phyloP scores from a whole-genome alignment of 2,329 filamentous ascomycete species.

The Fusarium sp. region DNA sequence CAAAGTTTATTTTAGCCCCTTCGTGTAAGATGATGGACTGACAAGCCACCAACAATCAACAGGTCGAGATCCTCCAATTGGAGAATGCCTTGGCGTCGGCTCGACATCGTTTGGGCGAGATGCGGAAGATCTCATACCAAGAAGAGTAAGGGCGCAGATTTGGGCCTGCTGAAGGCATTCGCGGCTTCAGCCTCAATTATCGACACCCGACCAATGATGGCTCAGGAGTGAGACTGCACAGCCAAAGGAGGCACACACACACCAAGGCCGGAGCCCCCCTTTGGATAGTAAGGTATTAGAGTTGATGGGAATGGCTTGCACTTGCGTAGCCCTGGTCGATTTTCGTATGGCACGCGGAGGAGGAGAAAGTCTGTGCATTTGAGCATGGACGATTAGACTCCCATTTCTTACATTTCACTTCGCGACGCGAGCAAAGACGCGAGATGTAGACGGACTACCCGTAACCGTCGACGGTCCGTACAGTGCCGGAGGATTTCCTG shows the following conservation, averaged over 20 bases:
- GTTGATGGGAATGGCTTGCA: slow-evolving; percentile 11
- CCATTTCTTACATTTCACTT: background rate
- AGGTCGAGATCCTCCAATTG: slow-evolving; percentile 97
- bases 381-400: background rate
- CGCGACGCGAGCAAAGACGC: slow-evolving; percentile 1
- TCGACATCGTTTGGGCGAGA: slow-evolving; percentile 87
- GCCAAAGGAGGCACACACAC: background rate
- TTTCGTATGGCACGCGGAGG: background rate
- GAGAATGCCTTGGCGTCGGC: slow-evolving; percentile 87
- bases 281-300: slow-evolving; percentile 1
- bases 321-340: slow-evolving; percentile 6
- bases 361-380: background rate
- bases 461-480: background rate
- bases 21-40: slow-evolving; percentile 17
- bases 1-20: slow-evolving; percentile 5
- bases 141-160: slow-evolving; percentile 64
- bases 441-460: background rate
- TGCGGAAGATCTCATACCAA: slow-evolving; percentile 96
- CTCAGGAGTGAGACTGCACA: background rate
- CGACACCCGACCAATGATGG: background rate
- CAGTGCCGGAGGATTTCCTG: background rate
- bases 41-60: slow-evolving; percentile 52
- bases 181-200: slow-evolving; percentile 3
- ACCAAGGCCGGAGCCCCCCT: background rate
- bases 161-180: slow-evolving; percentile 4